Evolutionary conservation across 208 protist species (phyloP), one percentile per base, ranked within the genome.

Genomic region (Angomonas ambiguus): DNA sequence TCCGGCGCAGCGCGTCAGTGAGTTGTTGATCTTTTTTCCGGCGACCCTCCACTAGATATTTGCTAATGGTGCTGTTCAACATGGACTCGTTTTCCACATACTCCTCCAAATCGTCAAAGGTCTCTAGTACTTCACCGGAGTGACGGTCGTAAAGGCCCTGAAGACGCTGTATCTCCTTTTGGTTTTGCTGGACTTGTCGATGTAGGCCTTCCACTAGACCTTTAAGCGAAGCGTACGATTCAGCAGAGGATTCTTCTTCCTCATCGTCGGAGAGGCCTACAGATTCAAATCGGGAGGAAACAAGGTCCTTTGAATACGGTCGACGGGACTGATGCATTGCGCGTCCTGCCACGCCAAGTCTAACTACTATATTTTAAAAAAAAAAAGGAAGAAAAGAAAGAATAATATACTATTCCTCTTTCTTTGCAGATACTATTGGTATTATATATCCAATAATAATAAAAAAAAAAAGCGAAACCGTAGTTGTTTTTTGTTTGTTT

Each of bases 311-410:
- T 53, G 45, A 5, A 20, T 27, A 53, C 5, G 45, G 24, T 3
- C 20, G 10, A 20, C 45, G 3, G 8, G 20, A 27, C 24, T 24
- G 13, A 22, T 13, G 24, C 51, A 31, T 58, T 24, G 24, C 2
- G 51, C 1, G 24, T 34, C 48, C 22, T 53, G 5, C 22, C 48
- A 53, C 22, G 48, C 2, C 48, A n/a, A 2, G 48, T 2, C 5
- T 30, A 25, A 2, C 28, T 51, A 32, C 59, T 63, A 42, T 45
- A 63, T 42, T 51, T 63, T 51, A 59, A 62, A 60, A 0, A 63
- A 16, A 28, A 70, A 57, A 56, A 48, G 24, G 59, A 24, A 16
- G 38, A 25, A 11, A 53, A 35, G n/a, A 60, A 2, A 18, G 33
- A 38, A 33, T 35, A 6, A 27, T 41, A 57, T 11, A 53, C 13